phyloP scores from a whole-genome alignment of 352 stramenopile genomes.

The Poterioochromonas sp. region DNA sequence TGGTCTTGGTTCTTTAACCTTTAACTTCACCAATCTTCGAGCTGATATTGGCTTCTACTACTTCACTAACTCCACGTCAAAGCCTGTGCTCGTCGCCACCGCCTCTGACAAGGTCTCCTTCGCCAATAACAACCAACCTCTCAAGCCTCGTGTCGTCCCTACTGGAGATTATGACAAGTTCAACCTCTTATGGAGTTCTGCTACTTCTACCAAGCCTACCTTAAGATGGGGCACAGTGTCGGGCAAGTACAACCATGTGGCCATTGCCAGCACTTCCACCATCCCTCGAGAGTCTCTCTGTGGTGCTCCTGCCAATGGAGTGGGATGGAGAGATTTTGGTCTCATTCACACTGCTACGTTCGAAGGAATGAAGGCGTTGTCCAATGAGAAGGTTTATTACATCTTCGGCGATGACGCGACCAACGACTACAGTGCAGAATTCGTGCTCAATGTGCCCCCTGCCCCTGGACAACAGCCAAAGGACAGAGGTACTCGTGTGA shows the following conservation, averaged over 20 bases:
- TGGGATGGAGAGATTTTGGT: slow-evolving; percentile 35
- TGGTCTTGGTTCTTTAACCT: neutral
- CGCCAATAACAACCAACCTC: slow-evolving; percentile 16
- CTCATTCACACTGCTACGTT: slow-evolving; percentile 37
- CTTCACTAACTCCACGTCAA: neutral
- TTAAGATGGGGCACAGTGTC: slow-evolving; percentile 27
- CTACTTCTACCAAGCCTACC: slow-evolving; percentile 1
- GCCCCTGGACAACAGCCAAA: neutral
- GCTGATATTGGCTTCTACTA: slow-evolving; percentile 32
- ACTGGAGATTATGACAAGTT: slow-evolving; percentile 30
- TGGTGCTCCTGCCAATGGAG: slow-evolving; percentile 29
- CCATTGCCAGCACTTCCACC: neutral
- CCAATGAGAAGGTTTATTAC: slow-evolving; percentile 34
- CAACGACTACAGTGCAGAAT: slow-evolving; percentile 17
- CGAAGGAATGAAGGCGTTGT: slow-evolving; percentile 28
- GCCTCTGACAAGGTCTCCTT: neutral
- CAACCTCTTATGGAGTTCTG: slow-evolving; percentile 20
- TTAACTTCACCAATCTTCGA: slow-evolving; percentile 32
- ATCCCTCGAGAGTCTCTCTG: slow-evolving; percentile 30
- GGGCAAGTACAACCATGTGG: neutral
- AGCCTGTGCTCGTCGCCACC: slow-evolving; percentile 1
- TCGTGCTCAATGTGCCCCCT: slow-evolving; percentile 35
- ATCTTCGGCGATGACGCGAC: slow-evolving; percentile 33
- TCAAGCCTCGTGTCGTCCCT: slow-evolving; percentile 11
- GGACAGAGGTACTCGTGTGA: slow-evolving; percentile 41